Evolutionary conservation across 202 grass and related monocot species (phyloP).

Genomic region (Schoenoplectus triqueter): DNA sequence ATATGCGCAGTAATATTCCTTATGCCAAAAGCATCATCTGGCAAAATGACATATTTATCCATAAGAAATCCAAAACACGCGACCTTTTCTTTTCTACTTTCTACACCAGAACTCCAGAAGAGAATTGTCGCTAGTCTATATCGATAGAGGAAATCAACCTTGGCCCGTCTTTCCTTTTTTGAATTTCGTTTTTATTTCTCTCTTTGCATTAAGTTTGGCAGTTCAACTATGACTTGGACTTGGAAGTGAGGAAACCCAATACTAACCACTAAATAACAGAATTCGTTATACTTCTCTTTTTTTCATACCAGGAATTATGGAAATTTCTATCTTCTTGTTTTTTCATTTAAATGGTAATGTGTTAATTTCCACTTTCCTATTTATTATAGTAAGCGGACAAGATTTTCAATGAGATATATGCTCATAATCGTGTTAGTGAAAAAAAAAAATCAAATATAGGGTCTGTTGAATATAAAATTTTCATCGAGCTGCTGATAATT

Average conservation of each 20-base stretch:
- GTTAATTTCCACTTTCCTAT: not conserved
- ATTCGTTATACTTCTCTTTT: not conserved
- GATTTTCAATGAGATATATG: not conserved
- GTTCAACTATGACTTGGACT: not conserved
- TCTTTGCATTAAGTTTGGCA: conserved; percentile 13
- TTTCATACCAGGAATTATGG: not conserved
- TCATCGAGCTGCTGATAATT: not conserved
- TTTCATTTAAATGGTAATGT: not conserved
- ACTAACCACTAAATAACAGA: not conserved
- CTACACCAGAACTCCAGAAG: not conserved
- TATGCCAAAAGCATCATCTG: conserved; percentile 35
- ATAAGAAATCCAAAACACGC: conserved; percentile 4
- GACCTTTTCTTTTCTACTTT: not conserved
- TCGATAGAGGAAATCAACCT: not conserved
- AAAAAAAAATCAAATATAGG: not conserved
- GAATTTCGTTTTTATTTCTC: not conserved
- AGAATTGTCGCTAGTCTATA: not conserved
- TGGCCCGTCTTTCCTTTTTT: not conserved
- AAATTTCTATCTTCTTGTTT: not conserved
- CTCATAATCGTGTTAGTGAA: not conserved
- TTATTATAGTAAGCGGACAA: not conserved
- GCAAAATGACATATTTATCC: conserved; percentile 20
- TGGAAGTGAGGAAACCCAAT: not conserved
- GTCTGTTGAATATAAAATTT: not conserved
- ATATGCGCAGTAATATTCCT: conserved; percentile 14